These are phyloP conservation scores for Cucurbitaria berberidis DNA, from an alignment of 2,329 filamentous ascomycete species.

Conservation along the genomic window DNA sequence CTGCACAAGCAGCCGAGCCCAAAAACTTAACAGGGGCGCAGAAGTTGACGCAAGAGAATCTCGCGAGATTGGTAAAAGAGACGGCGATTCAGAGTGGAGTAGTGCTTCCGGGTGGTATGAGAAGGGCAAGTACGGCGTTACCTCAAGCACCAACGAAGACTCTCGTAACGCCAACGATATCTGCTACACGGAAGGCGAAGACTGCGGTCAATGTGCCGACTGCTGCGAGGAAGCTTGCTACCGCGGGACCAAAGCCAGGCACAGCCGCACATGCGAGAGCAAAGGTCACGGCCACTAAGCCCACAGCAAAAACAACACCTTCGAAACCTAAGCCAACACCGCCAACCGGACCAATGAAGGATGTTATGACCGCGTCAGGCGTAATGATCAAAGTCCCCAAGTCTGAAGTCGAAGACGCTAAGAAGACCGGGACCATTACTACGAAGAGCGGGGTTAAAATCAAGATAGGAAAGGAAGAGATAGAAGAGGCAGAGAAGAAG, in stretches of 20 bases:
- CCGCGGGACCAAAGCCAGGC: constrained; percentile 11
- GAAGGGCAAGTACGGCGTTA: constrained; percentile 37
- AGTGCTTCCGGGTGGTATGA: constrained; percentile 39
- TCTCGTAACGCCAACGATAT: constrained; percentile 21
- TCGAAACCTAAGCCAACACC: constrained; percentile 19
- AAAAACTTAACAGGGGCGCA: constrained; percentile 36
- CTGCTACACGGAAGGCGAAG: constrained; percentile 29
- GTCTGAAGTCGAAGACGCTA: constrained; percentile 37
- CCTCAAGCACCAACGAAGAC: constrained; percentile 33
- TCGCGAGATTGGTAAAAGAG: constrained; percentile 47
- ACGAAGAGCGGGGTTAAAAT: constrained; percentile 39
- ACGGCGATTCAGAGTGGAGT: constrained; percentile 46
- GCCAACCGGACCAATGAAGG: constrained; percentile 34
- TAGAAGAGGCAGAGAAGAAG: constrained; percentile 40
- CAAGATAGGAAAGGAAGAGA: constrained; percentile 40
- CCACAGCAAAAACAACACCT: constrained; percentile 3
- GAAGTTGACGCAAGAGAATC: constrained; percentile 45
- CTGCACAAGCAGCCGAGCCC: constrained; percentile 36
- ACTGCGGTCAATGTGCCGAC: constrained; percentile 30
- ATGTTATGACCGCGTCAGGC: constrained; percentile 38
- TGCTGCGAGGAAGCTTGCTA: constrained; percentile 16
- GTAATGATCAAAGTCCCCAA: constrained; percentile 45
- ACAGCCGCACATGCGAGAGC: constrained; percentile 16
- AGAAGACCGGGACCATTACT: constrained; percentile 38
- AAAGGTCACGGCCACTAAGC: constrained; percentile 9